These are phyloP conservation scores for Calcarisporium arbuscula DNA, from an alignment of 2,329 filamentous ascomycete genomes.

Conservation along the genomic window DNA sequence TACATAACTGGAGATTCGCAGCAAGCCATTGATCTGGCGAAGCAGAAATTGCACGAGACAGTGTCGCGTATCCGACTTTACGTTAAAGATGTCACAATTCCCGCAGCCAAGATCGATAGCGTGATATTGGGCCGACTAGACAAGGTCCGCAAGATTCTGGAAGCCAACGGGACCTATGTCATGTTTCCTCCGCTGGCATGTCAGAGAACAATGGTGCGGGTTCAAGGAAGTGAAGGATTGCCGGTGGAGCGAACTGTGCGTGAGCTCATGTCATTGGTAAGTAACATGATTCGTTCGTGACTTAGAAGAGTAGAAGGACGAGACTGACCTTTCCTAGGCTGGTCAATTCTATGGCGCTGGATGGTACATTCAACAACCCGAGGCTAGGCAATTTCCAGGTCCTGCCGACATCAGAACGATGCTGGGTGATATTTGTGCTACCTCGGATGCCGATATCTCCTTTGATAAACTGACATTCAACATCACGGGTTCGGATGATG, in stretches of 20 bases:
- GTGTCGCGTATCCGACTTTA: constrained; percentile 75
- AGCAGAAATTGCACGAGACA: constrained; percentile 84
- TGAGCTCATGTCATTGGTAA: constrained; percentile 89
- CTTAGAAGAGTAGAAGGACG: constrained; percentile 16
- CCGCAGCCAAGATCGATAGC: constrained; percentile 88
- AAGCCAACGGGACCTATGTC: constrained; percentile 92
- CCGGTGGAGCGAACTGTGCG: constrained; percentile 92
- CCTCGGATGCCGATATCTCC: constrained; percentile 88
- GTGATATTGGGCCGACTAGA: constrained; percentile 86
- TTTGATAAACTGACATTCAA: constrained; percentile 94
- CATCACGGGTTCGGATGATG: constrained; percentile 91
- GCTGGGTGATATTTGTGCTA: constrained; percentile 91
- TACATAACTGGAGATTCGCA: constrained; percentile 89
- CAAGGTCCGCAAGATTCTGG: constrained; percentile 96
- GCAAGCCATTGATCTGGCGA: constrained; percentile 80
- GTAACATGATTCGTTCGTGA: constrained; percentile 24
- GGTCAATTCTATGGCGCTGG: constrained; percentile 97
- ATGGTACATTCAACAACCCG: constrained; percentile 85
- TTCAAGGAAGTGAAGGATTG: constrained; percentile 88
- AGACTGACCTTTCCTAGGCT: constrained; percentile 49
- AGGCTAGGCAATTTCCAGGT: constrained; percentile 54
- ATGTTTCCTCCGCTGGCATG: constrained; percentile 84
- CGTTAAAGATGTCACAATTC: constrained; percentile 87
- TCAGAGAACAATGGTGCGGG: constrained; percentile 75
- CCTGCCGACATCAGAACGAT: constrained; percentile 78